Evolutionary conservation across 164 flowering plant species (phyloP).

Genomic region (grape (Vitis vinifera)): ASM3070453v1 NC_081815.1:3700001-3700500

Average conservation of each 20-base stretch:
- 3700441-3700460: conserved; percentile 38
- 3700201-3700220: conserved; percentile 97
- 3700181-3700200: conserved; percentile 89
- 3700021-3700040: conserved; percentile 99
- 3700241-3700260: conserved; percentile 51
- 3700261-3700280: conserved; percentile 44
- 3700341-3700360: conserved; percentile 40
- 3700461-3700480: conserved; percentile 34
- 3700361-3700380: conserved; percentile 52
- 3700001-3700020: conserved; percentile 96
- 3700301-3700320: conserved; percentile 72
- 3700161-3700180: conserved; percentile 99
- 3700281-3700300: conserved; percentile 53
- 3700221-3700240: conserved; percentile 98
- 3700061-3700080: conserved; percentile 98
- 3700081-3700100: conserved; percentile 88
- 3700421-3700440: conserved; percentile 30
- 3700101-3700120: conserved; percentile 91
- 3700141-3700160: conserved; percentile 97
- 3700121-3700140: conserved; percentile 93
- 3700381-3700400: conserved; percentile 36
- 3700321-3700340: conserved; percentile 85
- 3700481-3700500: conserved; percentile 39
- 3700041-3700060: conserved; percentile 99
- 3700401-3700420: conserved; percentile 53